A percentile compares a stretch with the other conserved stretches of the same genome.
Evolutionary conservation across 805 yeast species (phyloP).

Genomic region (Monosporozyma aquatica): DNA sequence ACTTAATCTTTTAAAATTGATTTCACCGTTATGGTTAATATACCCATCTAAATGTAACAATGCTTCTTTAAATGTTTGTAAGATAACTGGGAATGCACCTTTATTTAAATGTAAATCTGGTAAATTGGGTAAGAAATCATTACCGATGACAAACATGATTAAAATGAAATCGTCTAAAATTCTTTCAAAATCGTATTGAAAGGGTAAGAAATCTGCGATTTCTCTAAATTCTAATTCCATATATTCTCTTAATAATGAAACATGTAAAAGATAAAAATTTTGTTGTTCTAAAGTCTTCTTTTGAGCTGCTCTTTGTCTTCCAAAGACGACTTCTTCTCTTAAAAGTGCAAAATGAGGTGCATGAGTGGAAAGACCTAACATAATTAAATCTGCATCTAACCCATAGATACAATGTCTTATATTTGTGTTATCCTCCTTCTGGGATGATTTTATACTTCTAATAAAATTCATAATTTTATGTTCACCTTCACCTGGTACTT

Average conservation of each 20-base stretch:
- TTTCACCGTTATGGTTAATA: slow-evolving; percentile 71
- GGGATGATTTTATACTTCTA: slow-evolving; percentile 58
- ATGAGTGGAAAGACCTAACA: slow-evolving; percentile 84
- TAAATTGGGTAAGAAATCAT: slow-evolving; percentile 93
- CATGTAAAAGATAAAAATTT: slow-evolving; percentile 72
- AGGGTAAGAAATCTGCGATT: slow-evolving; percentile 51
- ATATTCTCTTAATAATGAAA: slow-evolving; percentile 84
- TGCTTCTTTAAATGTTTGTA: slow-evolving; percentile 80
- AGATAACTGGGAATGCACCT: slow-evolving; percentile 90
- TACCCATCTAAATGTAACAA: slow-evolving; percentile 72
- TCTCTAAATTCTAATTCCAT: slow-evolving; percentile 75
- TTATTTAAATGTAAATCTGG: slow-evolving; percentile 90
- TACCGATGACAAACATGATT: slow-evolving; percentile 90
- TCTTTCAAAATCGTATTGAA: slow-evolving; percentile 75
- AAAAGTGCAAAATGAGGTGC: slow-evolving; percentile 92
- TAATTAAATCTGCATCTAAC: slow-evolving; percentile 89
- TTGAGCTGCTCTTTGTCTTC: slow-evolving; percentile 33
- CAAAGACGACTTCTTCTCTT: slow-evolving; percentile 93
- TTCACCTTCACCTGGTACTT: slow-evolving; percentile 98
- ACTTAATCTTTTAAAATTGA: slow-evolving; percentile 63
- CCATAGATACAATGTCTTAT: slow-evolving; percentile 92
- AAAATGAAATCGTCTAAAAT: slow-evolving; percentile 86
- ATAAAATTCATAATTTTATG: slow-evolving; percentile 94
- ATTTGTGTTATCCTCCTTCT: slow-evolving; percentile 58
- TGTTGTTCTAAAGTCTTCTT: slow-evolving; percentile 58